phyloP scores from a whole-genome alignment of 2,329 filamentous ascomycete genomes.

The Xylaria digitata region DNA sequence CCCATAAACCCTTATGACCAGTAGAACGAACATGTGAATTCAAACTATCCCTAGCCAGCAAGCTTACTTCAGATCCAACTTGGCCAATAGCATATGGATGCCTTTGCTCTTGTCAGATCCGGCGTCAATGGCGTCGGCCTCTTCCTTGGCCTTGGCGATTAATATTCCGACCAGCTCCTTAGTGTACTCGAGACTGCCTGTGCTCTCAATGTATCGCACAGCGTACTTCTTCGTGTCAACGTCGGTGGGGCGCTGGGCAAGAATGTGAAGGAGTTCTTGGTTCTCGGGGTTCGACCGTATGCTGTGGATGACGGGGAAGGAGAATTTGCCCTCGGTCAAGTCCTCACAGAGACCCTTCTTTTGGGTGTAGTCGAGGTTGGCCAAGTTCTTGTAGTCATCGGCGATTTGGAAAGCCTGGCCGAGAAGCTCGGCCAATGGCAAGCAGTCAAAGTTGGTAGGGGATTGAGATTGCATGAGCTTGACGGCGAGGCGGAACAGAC shows the following conservation, averaged over 20 bases:
- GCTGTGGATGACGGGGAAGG: constrained; percentile 93
- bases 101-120: constrained; percentile 66
- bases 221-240: constrained; percentile 93
- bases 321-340: constrained; percentile 96
- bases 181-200: constrained; percentile 90
- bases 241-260: constrained; percentile 88
- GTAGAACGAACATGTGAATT: constrained; percentile 8
- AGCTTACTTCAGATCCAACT: constrained; percentile 61
- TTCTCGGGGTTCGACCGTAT: constrained; percentile 81
- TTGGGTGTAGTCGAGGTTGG: constrained; percentile 76
- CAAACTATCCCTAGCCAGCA: neutral
- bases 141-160: constrained; percentile 70
- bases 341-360: constrained; percentile 97
- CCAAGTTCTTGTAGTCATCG: constrained; percentile 93
- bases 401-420: constrained; percentile 91
- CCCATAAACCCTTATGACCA: constrained; percentile 13
- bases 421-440: constrained; percentile 85
- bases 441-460: constrained; percentile 69
- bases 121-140: constrained; percentile 73
- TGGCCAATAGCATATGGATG: constrained; percentile 75
- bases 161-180: constrained; percentile 72
- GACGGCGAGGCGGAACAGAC: constrained; percentile 84
- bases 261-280: constrained; percentile 87
- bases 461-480: constrained; percentile 88
- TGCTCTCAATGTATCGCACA: constrained; percentile 90